Percentiles rank a stretch among this genome's conserved stretches.
phyloP scores from a whole-genome alignment of 176 grass and related monocot genomes.

The Calamus simplicifolius region DNA sequence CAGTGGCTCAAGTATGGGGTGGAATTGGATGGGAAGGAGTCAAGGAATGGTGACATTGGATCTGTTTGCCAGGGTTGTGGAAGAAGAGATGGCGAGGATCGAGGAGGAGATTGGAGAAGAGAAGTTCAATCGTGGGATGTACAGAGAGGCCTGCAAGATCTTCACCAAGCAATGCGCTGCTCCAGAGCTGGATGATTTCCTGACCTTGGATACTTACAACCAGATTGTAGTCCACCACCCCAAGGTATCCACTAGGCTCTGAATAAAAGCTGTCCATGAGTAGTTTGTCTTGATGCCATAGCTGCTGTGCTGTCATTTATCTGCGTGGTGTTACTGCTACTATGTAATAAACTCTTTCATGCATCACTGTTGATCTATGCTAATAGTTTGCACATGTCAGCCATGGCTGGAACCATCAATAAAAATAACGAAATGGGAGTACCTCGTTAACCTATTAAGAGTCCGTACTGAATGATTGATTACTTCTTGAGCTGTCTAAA shows the following conservation, averaged over 20 bases:
- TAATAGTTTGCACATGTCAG: too few species aligned
- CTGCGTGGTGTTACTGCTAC: too few species aligned
- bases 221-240: slow-evolving; percentile 68
- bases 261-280: neutral
- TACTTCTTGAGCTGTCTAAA: too few species aligned
- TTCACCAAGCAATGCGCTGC: slow-evolving; percentile 63
- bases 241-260: slow-evolving; percentile 42
- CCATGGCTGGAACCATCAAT: too few species aligned
- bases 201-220: slow-evolving; percentile 82
- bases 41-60: slow-evolving; percentile 40
- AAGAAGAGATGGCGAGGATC: slow-evolving; percentile 80
- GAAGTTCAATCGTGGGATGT: slow-evolving; percentile 42
- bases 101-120: slow-evolving; percentile 45
- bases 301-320: too few species aligned
- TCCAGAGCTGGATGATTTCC: slow-evolving; percentile 75
- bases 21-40: slow-evolving; percentile 46
- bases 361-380: too few species aligned
- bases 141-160: slow-evolving; percentile 50
- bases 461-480: too few species aligned
- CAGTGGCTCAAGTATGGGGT: slow-evolving; percentile 73
- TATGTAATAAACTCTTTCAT: too few species aligned
- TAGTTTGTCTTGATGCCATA: too few species aligned
- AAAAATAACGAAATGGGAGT: too few species aligned
- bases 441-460: too few species aligned
- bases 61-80: slow-evolving; percentile 60